Conservation (phyloP, 768 basidiomycete species). For the Thelephora aurantiotincta region DNA sequence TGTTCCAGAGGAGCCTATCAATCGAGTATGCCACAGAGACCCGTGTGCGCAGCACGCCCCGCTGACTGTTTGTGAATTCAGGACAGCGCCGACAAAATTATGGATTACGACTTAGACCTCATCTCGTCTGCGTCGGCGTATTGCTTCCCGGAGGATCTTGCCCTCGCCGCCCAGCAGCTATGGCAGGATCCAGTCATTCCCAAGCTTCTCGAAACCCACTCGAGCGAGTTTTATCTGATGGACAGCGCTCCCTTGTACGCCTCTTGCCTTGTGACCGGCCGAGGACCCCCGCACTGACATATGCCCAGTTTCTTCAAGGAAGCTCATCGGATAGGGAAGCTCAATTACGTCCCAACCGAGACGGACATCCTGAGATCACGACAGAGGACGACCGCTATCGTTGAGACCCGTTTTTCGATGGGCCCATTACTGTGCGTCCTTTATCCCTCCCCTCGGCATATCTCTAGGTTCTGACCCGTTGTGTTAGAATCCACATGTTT, state of each 20-base stretch:
- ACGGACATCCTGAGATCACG: conserved; percentile 82
- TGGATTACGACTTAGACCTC: conserved; percentile 32
- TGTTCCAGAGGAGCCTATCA: conserved; percentile 54
- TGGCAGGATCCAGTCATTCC: conserved; percentile 54
- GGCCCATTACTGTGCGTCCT: conserved; percentile 29
- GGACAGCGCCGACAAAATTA: conserved; percentile 42
- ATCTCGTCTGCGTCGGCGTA: conserved; percentile 29
- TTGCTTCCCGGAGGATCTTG: conserved; percentile 47
- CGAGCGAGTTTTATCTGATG: conserved; percentile 83
- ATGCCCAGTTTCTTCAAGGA: conserved; percentile 66
- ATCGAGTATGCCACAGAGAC: conserved; percentile 29
- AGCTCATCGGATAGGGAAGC: conserved; percentile 67
- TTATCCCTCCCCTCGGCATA: background rate
- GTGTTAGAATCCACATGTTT: conserved; percentile 48
- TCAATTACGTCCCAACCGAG: conserved; percentile 75
- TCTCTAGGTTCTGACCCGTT: background rate
- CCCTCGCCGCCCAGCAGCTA: conserved; percentile 50
- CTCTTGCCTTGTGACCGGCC: background rate
- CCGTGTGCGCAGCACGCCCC: conserved; percentile 1
- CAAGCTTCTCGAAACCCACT: conserved; percentile 33
- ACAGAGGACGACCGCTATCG: conserved; percentile 81
- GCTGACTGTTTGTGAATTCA: conserved; percentile 10
- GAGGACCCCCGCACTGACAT: background rate
- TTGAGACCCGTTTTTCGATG: conserved; percentile 72
- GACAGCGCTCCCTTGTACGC: conserved; percentile 85